These are phyloP conservation scores for Davidsoniella eucalypti DNA, from an alignment of 2,329 filamentous ascomycete genomes.

Conservation along the genomic window DNA sequence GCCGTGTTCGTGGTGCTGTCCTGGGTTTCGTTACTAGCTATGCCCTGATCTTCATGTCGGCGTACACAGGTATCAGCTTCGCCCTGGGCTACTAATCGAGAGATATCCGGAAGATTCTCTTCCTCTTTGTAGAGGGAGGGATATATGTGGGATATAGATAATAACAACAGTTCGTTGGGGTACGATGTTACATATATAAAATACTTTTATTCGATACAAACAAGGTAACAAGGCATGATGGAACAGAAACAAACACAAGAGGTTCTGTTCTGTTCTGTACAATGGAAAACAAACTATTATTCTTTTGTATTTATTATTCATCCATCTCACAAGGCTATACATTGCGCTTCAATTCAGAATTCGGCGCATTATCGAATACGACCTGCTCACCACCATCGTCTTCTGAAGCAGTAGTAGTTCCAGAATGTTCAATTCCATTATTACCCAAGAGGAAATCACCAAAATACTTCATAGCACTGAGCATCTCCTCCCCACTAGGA, in stretches of 20 bases:
- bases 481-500: conserved; percentile 75
- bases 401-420: not conserved
- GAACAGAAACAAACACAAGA: too few species aligned
- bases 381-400: conserved; percentile 15
- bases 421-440: conserved; percentile 41
- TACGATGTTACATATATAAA: not conserved
- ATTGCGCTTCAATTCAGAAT: not conserved
- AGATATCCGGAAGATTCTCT: not conserved
- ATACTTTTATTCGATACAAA: not conserved
- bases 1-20: conserved; percentile 25
- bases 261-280: too few species aligned
- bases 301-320: not conserved
- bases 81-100: conserved; percentile 20
- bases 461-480: conserved; percentile 69
- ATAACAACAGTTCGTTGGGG: not conserved
- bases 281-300: too few species aligned
- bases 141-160: not conserved
- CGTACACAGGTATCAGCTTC: conserved; percentile 26
- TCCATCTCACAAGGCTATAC: not conserved
- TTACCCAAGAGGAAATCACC: conserved; percentile 62
- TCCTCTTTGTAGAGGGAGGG: too few species aligned
- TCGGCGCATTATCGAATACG: conserved; percentile 1
- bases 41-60: conserved; percentile 26
- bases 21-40: conserved; percentile 22
- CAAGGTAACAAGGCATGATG: too few species aligned